phyloP scores from a whole-genome alignment of 208 protist genomes.

The Wallacemonas rigidus region DNA sequence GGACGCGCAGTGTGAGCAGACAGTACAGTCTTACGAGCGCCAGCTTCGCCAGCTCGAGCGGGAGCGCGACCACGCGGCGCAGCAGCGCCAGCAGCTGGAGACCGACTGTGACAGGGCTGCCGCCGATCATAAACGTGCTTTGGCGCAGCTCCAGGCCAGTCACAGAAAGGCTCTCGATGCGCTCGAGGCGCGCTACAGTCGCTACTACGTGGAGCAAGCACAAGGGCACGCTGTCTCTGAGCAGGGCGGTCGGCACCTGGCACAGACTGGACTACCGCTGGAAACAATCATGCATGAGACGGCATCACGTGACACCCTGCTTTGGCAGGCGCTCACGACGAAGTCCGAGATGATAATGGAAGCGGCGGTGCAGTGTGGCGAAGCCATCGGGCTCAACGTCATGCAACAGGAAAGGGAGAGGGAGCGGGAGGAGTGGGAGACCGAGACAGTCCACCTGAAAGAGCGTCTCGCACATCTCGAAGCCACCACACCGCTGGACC shows the following conservation, averaged over 20 bases:
- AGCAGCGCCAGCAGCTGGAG: constrained; percentile 17
- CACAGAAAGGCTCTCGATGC: constrained; percentile 18
- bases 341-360: not conserved
- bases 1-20: not conserved
- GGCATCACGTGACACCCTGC: not conserved
- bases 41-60: constrained; percentile 13
- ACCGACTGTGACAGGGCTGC: constrained; percentile 11
- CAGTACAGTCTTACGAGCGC: constrained; percentile 15
- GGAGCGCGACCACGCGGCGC: constrained; percentile 7
- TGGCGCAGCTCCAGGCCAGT: not conserved
- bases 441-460: constrained; percentile 34
- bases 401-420: not conserved
- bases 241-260: not conserved
- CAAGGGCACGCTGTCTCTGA: constrained; percentile 3
- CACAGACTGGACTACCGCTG: too few relatives aligned
- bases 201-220: constrained; percentile 7
- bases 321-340: not conserved
- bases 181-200: constrained; percentile 15
- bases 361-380: not conserved
- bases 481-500: not conserved
- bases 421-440: constrained; percentile 34
- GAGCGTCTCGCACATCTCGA: constrained; percentile 23
- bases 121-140: constrained; percentile 14
- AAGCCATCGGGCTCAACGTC: not conserved
- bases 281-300: not conserved